Base-by-base conservation (phyloP, 1,139 yeast genomes). In the Kluyveromyces sp. region DNA sequence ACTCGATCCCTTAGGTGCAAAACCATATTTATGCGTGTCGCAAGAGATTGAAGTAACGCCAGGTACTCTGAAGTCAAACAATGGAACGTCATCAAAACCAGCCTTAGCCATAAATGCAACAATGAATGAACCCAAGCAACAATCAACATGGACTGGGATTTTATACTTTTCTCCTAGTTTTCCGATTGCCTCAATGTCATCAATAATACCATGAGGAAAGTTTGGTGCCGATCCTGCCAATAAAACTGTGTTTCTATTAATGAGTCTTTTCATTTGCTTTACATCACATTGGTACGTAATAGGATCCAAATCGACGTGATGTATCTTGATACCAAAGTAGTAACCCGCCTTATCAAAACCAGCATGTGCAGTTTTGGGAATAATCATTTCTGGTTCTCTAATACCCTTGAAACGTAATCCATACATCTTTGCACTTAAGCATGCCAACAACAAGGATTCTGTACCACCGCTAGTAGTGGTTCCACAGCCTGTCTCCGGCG, bases 31-130 rank as follows among this genome's bases (percentile, higher is more conserved):
- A 72, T 92, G 98, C 21, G 97, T 90, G 63, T 92, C 98, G 67
- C 97, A 92, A 8, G 96, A 86, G 50, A 92, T 90, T 3, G 97
- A 89, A 1, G 97, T 92, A n/a, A 92, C 97, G 37, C 97, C 97
- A 0, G 88, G 83, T 2, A 88, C 74, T 53, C 94, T 71, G 67
- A 92, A 92, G 64, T 92, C 98, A 67, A 90, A 90, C 21, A 69
- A 58, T 15, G 94, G 90, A 1, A 81, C 61, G 36, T 64, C 74
- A 42, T 75, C 75, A 48, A 81, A 78, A 3, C 80, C 79, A 2
- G 89, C 77, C 48, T 76, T 75, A 50, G 79, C 81, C 68, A 87
- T 77, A 64, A 83, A 89, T 1, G 96, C 80, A 34, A 88, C 87
- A 42, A 90, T 77, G 58, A 92, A 90, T 1, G 97, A 89, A 1